Percentiles rank a stretch among this genome's conserved stretches.
Conservation (phyloP, 1,284 basidiomycete species). For the Austroboletus olivaceoglutinosus region DNA sequence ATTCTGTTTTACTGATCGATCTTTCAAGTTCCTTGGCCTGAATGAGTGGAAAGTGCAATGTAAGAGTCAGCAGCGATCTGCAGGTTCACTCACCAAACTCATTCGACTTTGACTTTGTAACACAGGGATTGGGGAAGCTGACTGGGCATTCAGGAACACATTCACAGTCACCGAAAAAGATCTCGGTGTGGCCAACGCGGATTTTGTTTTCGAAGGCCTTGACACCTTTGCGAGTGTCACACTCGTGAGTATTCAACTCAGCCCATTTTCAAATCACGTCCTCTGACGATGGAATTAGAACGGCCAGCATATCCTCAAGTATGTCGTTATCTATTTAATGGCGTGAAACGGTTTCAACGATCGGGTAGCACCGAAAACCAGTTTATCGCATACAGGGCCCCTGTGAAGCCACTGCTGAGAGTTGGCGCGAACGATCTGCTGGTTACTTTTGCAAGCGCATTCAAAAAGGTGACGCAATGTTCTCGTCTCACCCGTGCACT, state of each 20-base stretch:
- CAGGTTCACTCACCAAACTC: background rate
- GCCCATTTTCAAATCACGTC: background rate
- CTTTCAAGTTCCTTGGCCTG: conserved; percentile 61
- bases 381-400: conserved; percentile 68
- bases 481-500: background rate
- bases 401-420: conserved; percentile 55
- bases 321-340: conserved; percentile 15
- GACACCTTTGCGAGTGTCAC: conserved; percentile 79
- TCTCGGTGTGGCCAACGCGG: conserved; percentile 48
- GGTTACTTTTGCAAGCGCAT: conserved; percentile 74
- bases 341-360: background rate
- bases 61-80: conserved; percentile 25
- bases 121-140: conserved; percentile 81
- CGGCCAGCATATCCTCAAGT: conserved; percentile 63
- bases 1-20: conserved; percentile 3
- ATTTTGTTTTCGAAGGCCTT: conserved; percentile 84
- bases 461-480: conserved; percentile 54
- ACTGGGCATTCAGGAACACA: conserved; percentile 79
- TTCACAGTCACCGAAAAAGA: conserved; percentile 56
- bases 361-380: conserved; percentile 65
- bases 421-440: conserved; percentile 64
- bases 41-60: conserved; percentile 91
- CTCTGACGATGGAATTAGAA: conserved; percentile 49
- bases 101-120: background rate
- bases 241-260: conserved; percentile 48